These are phyloP conservation scores for Uromyces viciae-fabae DNA, from an alignment of 1,284 basidiomycete genomes.

Conservation along the genomic window DNA sequence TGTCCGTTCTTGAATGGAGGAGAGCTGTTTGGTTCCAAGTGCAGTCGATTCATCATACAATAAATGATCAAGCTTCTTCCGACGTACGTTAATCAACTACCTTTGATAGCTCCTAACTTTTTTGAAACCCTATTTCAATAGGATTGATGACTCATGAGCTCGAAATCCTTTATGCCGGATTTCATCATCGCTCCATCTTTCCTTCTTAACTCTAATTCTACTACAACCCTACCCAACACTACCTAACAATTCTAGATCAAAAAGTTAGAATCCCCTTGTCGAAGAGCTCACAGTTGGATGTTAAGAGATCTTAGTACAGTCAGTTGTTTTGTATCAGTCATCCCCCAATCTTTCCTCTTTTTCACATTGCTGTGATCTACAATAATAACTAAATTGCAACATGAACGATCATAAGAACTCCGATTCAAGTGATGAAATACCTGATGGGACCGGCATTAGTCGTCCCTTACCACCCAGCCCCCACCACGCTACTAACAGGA, in stretches of 20 bases:
- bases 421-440: not conserved
- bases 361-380: not conserved
- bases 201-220: not conserved
- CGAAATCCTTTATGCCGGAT: not conserved
- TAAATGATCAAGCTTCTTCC: not conserved
- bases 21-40: slow-evolving; percentile 33
- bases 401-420: slow-evolving; percentile 1
- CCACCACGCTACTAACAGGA: not conserved
- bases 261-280: not conserved
- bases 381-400: not conserved
- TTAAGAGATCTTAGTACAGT: slow-evolving; percentile 1
- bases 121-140: not conserved
- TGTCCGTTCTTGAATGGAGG: slow-evolving; percentile 36
- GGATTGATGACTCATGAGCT: not conserved
- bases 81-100: not conserved
- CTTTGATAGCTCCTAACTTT: not conserved
- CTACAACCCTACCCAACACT: not conserved
- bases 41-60: slow-evolving; percentile 2
- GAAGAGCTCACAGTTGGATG: not conserved
- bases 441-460: not conserved
- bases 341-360: not conserved
- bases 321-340: not conserved
- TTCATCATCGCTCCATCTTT: not conserved
- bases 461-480: not conserved
- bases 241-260: not conserved